Conservation (phyloP, 1,284 basidiomycete genomes). For the Kwoniella shivajii region DNA sequence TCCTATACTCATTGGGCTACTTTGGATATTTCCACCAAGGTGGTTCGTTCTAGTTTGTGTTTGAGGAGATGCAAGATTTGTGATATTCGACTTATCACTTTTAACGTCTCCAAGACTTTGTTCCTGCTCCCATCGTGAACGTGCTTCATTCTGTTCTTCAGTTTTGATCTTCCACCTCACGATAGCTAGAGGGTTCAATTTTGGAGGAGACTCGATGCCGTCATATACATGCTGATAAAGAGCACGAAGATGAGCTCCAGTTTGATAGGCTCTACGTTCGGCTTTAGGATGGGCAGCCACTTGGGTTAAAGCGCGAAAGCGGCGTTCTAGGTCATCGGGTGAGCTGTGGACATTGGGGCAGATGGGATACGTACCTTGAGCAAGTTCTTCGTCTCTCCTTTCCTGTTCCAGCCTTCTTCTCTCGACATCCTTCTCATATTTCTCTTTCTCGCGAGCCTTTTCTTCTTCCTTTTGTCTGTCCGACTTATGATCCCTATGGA, state of each 20-base stretch:
- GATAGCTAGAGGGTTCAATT: constrained; percentile 45
- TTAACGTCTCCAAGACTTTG: constrained; percentile 7
- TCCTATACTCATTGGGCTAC: constrained; percentile 12
- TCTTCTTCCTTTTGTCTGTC: constrained; percentile 12
- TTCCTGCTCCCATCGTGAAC: constrained; percentile 33
- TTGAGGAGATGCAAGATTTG: constrained; percentile 3
- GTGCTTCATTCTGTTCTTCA: constrained; percentile 36
- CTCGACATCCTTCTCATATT: constrained; percentile 26
- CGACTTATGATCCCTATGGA: constrained; percentile 8
- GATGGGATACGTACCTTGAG: constrained; percentile 38
- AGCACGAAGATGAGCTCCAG: constrained; percentile 45
- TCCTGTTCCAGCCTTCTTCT: constrained; percentile 39
- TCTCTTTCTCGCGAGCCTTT: constrained; percentile 20
- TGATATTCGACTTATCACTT: constrained; percentile 5
- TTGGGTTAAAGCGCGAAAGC: constrained; percentile 42
- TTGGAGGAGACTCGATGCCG: constrained; percentile 42
- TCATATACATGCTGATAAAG: constrained; percentile 48
- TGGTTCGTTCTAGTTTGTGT: not conserved
- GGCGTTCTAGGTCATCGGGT: constrained; percentile 31
- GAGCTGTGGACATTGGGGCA: not conserved
- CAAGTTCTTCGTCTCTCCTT: constrained; percentile 42
- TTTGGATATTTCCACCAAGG: constrained; percentile 7
- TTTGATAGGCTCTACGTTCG: constrained; percentile 40
- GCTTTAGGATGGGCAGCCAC: constrained; percentile 48
- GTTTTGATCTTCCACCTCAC: constrained; percentile 40